Evolutionary conservation across 2,329 filamentous ascomycete genomes (phyloP).

Genomic region (Epichloe sp.): DNA sequence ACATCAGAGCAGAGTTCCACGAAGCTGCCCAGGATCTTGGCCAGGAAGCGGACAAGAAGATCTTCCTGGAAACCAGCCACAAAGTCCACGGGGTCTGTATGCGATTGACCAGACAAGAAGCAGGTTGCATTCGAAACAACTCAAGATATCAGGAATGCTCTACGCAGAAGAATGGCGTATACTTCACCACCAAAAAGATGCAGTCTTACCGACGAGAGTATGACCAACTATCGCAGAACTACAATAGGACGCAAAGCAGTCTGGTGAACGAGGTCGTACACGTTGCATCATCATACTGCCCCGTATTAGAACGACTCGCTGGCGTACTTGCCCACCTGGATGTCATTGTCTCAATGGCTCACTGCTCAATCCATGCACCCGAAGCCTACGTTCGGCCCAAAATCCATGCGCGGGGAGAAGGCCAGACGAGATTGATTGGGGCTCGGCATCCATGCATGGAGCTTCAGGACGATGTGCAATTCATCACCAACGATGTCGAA

Average conservation of each 20-base stretch:
- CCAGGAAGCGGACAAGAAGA: conserved; percentile 95
- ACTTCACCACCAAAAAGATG: conserved; percentile 84
- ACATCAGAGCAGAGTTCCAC: conserved; percentile 74
- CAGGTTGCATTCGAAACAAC: conserved; percentile 86
- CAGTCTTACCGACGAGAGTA: conserved; percentile 76
- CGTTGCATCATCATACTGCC: conserved; percentile 88
- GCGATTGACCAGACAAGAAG: conserved; percentile 80
- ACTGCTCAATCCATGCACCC: conserved; percentile 85
- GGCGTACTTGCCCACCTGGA: conserved; percentile 80
- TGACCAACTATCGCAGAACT: conserved; percentile 86
- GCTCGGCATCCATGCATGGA: conserved; percentile 96
- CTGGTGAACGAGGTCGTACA: conserved; percentile 85
- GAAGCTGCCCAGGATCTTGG: conserved; percentile 67
- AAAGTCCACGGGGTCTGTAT: conserved; percentile 95
- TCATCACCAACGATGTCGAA: conserved; percentile 94
- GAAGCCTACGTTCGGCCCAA: conserved; percentile 82
- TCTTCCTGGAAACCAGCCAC: conserved; percentile 85
- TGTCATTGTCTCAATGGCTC: conserved; percentile 87
- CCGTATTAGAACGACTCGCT: conserved; percentile 79
- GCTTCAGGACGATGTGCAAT: conserved; percentile 95
- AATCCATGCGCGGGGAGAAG: conserved; percentile 78
- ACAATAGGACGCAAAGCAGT: conserved; percentile 86
- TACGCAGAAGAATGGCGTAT: conserved; percentile 97
- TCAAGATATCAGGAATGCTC: conserved; percentile 85
- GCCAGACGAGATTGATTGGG: conserved; percentile 81